Percentiles rank a stretch among this genome's conserved stretches.
Evolutionary conservation across 441 rosid species (phyloP).

Genomic region (Eutrema salsugineum): DNA sequence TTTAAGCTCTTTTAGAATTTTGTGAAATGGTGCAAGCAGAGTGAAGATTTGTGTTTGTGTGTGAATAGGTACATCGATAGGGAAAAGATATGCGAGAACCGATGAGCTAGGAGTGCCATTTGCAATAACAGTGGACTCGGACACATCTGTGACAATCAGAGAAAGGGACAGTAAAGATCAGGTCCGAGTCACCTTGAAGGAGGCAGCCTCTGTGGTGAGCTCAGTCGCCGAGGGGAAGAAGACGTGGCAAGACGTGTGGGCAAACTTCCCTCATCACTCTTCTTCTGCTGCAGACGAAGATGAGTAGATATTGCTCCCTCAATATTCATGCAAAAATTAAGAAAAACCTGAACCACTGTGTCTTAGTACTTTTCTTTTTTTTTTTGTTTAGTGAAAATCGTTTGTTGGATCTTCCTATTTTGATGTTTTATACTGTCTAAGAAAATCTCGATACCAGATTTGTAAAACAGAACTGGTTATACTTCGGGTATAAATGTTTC

Average conservation of each 20-base stretch:
- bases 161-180: conserved; percentile 62
- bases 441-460: neutral
- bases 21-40: neutral
- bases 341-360: neutral
- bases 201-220: conserved; percentile 39
- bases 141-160: conserved; percentile 47
- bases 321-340: neutral
- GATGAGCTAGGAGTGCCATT: conserved; percentile 64
- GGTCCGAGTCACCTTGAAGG: conserved; percentile 39
- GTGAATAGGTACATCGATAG: conserved; percentile 47
- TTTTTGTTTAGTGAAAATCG: neutral
- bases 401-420: neutral
- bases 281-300: conserved; percentile 7
- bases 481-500: too few species aligned
- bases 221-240: conserved; percentile 37
- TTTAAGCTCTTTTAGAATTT: neutral
- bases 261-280: conserved; percentile 27
- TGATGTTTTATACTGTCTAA: neutral
- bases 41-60: neutral
- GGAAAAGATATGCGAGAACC: conserved; percentile 51
- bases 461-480: neutral
- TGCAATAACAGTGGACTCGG: conserved; percentile 53
- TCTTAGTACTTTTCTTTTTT: neutral
- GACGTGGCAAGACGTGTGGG: conserved; percentile 47
- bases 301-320: conserved; percentile 14